These are phyloP conservation scores for Pythium monospermum DNA, from an alignment of 352 stramenopile genomes.

Conservation along the genomic window DNA sequence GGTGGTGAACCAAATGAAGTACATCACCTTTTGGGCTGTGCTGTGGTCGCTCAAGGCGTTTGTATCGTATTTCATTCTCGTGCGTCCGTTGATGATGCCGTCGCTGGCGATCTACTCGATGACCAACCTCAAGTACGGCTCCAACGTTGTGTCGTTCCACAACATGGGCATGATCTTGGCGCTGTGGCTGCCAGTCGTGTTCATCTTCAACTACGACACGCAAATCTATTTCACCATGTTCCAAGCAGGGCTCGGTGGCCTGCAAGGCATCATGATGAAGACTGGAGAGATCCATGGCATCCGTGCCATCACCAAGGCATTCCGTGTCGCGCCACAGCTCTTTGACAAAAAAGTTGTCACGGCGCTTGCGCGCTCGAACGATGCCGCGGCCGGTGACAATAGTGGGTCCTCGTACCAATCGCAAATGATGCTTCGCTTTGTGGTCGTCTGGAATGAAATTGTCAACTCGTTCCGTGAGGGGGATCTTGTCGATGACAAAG, in stretches of 20 bases:
- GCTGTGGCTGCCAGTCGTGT: constrained; percentile 38
- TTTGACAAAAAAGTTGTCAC: constrained; percentile 48
- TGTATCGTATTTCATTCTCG: constrained; percentile 39
- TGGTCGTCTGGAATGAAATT: constrained; percentile 50
- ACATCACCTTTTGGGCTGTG: constrained; percentile 34
- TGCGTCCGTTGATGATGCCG: constrained; percentile 34
- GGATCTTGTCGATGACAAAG: constrained; percentile 42
- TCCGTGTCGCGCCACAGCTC: constrained; percentile 35
- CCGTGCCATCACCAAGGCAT: constrained; percentile 32
- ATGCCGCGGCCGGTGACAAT: constrained; percentile 34
- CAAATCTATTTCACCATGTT: constrained; percentile 49
- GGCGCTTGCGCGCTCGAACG: constrained; percentile 29
- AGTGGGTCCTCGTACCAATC: constrained; percentile 26
- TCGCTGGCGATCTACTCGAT: constrained; percentile 37
- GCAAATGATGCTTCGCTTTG: constrained; percentile 49
- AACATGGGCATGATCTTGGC: constrained; percentile 40
- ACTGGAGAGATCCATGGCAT: constrained; percentile 35
- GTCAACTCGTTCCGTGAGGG: constrained; percentile 44
- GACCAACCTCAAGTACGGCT: constrained; percentile 22
- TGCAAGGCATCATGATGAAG: constrained; percentile 38
- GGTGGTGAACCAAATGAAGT: constrained; percentile 26
- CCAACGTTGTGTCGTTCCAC: constrained; percentile 30
- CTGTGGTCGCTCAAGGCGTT: constrained; percentile 30
- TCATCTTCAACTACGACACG: constrained; percentile 52
- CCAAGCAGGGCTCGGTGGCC: constrained; percentile 26